Conservation (phyloP, 2,329 filamentous ascomycete species). For the Nemania sp. region DNA sequence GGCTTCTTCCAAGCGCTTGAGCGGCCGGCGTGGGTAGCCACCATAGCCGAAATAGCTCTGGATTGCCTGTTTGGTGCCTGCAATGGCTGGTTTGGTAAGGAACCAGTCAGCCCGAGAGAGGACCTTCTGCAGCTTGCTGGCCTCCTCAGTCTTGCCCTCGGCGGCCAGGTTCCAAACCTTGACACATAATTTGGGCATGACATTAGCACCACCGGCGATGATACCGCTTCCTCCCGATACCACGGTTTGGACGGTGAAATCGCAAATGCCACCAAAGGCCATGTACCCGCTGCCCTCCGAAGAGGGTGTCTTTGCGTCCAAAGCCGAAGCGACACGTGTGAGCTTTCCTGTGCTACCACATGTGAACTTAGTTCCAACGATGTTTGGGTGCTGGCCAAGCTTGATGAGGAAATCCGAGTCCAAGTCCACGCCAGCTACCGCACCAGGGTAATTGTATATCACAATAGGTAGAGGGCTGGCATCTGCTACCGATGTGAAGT, state of each 20-base stretch:
- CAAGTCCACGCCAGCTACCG: constrained; percentile 85
- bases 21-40: constrained; percentile 71
- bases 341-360: constrained; percentile 90
- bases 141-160: constrained; percentile 74
- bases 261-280: constrained; percentile 85
- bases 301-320: constrained; percentile 69
- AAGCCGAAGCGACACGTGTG: constrained; percentile 75
- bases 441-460: constrained; percentile 90
- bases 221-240: constrained; percentile 79
- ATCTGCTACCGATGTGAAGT: constrained; percentile 76
- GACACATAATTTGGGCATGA: constrained; percentile 80
- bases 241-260: constrained; percentile 83
- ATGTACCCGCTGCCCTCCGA: constrained; percentile 69
- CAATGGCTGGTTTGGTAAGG: constrained; percentile 78
- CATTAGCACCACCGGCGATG: constrained; percentile 83
- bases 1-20: constrained; percentile 66
- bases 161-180: constrained; percentile 77
- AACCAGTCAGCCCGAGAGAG: constrained; percentile 81
- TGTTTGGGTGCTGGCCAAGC: constrained; percentile 79
- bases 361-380: constrained; percentile 88
- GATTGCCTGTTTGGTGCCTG: constrained; percentile 83
- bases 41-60: constrained; percentile 83
- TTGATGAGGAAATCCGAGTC: constrained; percentile 84
- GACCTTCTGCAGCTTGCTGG: constrained; percentile 74
- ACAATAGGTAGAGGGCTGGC: constrained; percentile 75